These are phyloP conservation scores for Neotropicomus parvogracilis DNA, from an alignment of 1,284 basidiomycete genomes.

Conservation along the genomic window DNA sequence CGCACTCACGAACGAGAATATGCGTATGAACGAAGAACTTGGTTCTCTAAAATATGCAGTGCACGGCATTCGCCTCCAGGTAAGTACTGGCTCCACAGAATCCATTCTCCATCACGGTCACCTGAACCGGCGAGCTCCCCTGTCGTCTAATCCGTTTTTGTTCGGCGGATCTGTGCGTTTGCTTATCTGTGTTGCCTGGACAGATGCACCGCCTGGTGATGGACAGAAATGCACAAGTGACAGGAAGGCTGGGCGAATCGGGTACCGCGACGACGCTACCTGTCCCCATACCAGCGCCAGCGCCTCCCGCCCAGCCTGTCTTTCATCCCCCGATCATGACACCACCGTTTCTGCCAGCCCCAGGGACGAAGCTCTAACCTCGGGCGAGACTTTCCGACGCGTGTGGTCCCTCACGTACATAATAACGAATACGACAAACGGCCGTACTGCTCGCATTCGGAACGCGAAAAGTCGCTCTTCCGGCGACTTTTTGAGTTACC, in stretches of 20 bases:
- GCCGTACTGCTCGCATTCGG: not conserved
- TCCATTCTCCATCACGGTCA: constrained; percentile 1
- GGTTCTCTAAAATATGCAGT: constrained; percentile 69
- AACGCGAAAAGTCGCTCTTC: constrained; percentile 15
- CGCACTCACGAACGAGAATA: constrained; percentile 64
- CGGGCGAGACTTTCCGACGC: not conserved
- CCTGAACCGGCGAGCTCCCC: constrained; percentile 3
- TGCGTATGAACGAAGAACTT: constrained; percentile 74
- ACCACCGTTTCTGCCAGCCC: constrained; percentile 29
- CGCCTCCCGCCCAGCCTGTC: constrained; percentile 19
- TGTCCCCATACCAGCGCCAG: constrained; percentile 25
- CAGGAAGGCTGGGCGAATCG: constrained; percentile 35
- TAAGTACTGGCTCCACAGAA: constrained; percentile 32
- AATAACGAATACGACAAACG: constrained; percentile 8
- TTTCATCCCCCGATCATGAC: constrained; percentile 34
- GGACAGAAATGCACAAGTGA: constrained; percentile 58
- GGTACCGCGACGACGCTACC: constrained; percentile 12
- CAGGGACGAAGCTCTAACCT: constrained; percentile 31
- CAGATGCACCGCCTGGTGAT: constrained; percentile 64
- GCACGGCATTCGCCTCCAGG: constrained; percentile 79
- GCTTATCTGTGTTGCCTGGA: constrained; percentile 17
- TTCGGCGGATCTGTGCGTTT: no score
- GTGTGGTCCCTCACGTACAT: constrained; percentile 21
- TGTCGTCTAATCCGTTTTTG: no score
- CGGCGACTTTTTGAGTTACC: constrained; percentile 2